phyloP scores from a whole-genome alignment of 164 flowering plant species.

The Umbellularia californica region DNA sequence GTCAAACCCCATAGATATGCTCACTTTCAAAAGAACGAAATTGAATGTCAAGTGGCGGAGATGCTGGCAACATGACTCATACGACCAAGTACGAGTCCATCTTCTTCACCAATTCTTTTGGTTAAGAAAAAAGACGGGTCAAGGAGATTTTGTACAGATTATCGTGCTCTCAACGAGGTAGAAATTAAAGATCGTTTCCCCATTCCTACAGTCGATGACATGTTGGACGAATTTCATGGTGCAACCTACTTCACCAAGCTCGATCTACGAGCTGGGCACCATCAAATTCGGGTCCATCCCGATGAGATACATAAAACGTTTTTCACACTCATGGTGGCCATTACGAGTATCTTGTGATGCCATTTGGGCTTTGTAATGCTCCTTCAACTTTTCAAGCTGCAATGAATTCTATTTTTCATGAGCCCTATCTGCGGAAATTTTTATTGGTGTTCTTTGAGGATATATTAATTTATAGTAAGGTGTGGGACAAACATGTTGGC shows the following conservation, averaged over 20 bases:
- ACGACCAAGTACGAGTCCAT: neutral
- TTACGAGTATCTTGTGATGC: no score
- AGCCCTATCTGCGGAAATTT: neutral
- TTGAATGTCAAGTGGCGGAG: neutral
- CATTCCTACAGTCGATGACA: neutral
- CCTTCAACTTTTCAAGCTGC: neutral
- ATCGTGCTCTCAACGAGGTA: neutral
- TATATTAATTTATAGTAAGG: neutral
- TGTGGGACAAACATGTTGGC: neutral
- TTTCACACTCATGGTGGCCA: no score
- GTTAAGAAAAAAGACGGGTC: neutral
- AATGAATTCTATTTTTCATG: neutral
- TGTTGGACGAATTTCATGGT: neutral
- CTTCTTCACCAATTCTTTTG: neutral
- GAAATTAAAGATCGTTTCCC: neutral
- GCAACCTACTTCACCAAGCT: neutral
- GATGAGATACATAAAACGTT: no score
- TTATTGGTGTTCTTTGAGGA: neutral
- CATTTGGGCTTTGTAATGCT: neutral
- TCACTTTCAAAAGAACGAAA: slow-evolving; percentile 11
- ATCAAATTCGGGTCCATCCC: neutral
- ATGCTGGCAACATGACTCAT: slow-evolving; percentile 5
- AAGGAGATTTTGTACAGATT: neutral
- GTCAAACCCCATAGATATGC: slow-evolving; percentile 14
- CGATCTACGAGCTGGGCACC: neutral